phyloP scores from a whole-genome alignment of 2,329 filamentous ascomycete species.

The Fusarium sp. region DNA sequence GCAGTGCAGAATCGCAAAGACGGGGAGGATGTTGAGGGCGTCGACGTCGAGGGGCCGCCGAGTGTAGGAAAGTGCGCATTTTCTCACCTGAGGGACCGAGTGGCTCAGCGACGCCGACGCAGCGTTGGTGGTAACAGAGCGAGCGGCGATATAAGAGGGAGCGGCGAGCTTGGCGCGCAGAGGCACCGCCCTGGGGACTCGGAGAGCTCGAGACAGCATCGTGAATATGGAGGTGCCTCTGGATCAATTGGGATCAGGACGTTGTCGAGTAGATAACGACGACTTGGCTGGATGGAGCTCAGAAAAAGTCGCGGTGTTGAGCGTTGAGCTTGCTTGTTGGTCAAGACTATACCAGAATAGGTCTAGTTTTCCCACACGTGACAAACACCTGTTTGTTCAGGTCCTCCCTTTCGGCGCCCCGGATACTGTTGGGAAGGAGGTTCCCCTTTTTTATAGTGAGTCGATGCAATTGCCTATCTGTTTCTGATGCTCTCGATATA shows the following conservation, averaged over 20 bases:
- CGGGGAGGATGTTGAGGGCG: neutral
- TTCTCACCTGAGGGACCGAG: slow-evolving; percentile 64
- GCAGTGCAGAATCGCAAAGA: neutral
- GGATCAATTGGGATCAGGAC: slow-evolving; percentile 45
- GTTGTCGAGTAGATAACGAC: slow-evolving; percentile 46
- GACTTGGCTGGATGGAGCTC: slow-evolving; percentile 49
- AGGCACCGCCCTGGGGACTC: slow-evolving; percentile 69
- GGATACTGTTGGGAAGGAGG: slow-evolving; percentile 37
- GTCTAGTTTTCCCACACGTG: slow-evolving; percentile 42
- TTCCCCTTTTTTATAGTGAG: neutral
- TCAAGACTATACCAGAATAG: slow-evolving; percentile 44
- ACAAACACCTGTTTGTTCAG: slow-evolving; percentile 47
- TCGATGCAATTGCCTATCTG: neutral
- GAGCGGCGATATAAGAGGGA: slow-evolving; percentile 63
- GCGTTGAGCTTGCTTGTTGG: slow-evolving; percentile 56
- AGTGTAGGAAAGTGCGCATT: slow-evolving; percentile 39
- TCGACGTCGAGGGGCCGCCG: slow-evolving; percentile 7
- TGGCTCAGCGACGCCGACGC: slow-evolving; percentile 91
- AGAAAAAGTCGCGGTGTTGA: slow-evolving; percentile 58
- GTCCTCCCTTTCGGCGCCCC: slow-evolving; percentile 89
- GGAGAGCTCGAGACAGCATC: slow-evolving; percentile 79
- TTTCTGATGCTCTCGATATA: slow-evolving; percentile 80
- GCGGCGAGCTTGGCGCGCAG: slow-evolving; percentile 61
- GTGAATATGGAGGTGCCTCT: slow-evolving; percentile 48
- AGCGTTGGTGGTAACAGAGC: slow-evolving; percentile 94